A percentile compares a stretch with the other conserved stretches of the same genome.
Conservation (phyloP, 2,329 filamentous ascomycete species). For the Thelonectria olida region DNA sequence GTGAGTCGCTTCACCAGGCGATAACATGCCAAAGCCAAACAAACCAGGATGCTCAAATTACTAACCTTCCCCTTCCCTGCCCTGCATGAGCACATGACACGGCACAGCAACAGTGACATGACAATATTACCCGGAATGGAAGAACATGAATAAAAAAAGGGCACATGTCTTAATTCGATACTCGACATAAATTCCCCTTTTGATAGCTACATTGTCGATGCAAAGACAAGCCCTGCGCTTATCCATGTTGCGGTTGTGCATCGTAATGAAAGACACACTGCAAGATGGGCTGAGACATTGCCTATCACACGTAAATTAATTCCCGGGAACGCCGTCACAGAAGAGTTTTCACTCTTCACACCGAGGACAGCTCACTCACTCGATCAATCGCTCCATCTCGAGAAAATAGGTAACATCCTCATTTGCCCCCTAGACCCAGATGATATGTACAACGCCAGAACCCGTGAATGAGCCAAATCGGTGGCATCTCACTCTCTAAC, state of each 20-base stretch:
- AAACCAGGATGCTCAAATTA: not conserved
- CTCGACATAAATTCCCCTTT: no score
- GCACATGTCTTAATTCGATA: no score
- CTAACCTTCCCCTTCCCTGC: not conserved
- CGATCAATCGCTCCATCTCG: no score
- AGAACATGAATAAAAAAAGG: not conserved
- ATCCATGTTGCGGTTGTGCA: no score
- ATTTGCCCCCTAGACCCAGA: slow-evolving; percentile 37
- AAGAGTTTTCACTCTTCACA: no score
- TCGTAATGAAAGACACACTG: no score
- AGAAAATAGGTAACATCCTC: slow-evolving; percentile 31
- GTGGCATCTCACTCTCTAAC: slow-evolving; percentile 13
- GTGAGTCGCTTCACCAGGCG: not conserved
- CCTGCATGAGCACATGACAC: not conserved
- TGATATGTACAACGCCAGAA: slow-evolving; percentile 38
- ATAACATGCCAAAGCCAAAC: not conserved
- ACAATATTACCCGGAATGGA: not conserved
- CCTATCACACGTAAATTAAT: not conserved
- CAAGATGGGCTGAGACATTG: not conserved
- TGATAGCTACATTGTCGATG: no score
- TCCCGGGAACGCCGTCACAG: not conserved
- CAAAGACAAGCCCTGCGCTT: no score
- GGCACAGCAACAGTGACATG: not conserved
- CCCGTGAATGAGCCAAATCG: slow-evolving; percentile 26
- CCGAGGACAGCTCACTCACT: no score